Evolutionary conservation across 2,329 filamentous ascomycete genomes (phyloP).

Genomic region (Orbilia blumenaviensis): DNA sequence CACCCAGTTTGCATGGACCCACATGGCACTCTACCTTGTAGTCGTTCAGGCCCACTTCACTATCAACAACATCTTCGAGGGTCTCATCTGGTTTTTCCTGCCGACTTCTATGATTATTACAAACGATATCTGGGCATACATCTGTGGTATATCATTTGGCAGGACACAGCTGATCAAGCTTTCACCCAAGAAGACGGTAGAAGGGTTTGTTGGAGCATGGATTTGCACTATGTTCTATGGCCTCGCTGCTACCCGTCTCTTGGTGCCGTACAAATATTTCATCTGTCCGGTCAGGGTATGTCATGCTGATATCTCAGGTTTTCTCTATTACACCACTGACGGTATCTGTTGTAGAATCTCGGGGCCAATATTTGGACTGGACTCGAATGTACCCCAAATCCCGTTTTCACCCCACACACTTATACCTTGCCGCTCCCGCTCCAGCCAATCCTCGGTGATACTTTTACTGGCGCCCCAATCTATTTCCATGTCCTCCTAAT

Average conservation of each 20-base stretch:
- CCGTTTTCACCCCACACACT: slow-evolving; percentile 81
- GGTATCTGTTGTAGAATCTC: slow-evolving; percentile 69
- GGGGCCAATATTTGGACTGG: slow-evolving; percentile 93
- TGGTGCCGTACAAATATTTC: slow-evolving; percentile 94
- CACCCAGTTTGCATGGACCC: slow-evolving; percentile 98
- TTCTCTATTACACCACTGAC: not conserved
- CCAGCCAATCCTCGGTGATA: slow-evolving; percentile 72
- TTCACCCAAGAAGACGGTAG: slow-evolving; percentile 98
- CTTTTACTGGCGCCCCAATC: slow-evolving; percentile 69
- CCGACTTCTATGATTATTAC: slow-evolving; percentile 94
- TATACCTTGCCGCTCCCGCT: slow-evolving; percentile 78
- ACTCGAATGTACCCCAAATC: slow-evolving; percentile 87
- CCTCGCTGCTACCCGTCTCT: slow-evolving; percentile 79
- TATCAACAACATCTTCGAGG: slow-evolving; percentile 99
- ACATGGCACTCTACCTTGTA: slow-evolving; percentile 98
- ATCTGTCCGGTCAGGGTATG: slow-evolving; percentile 89
- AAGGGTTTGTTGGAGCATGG: slow-evolving; percentile 97
- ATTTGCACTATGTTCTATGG: slow-evolving; percentile 91
- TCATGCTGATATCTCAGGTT: not conserved
- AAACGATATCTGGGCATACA: slow-evolving; percentile 98
- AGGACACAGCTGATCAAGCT: slow-evolving; percentile 96
- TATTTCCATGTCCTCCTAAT: slow-evolving; percentile 92
- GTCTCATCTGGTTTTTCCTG: slow-evolving; percentile 99
- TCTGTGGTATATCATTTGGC: slow-evolving; percentile 96
- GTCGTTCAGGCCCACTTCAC: slow-evolving; percentile 98